Conservation (phyloP, 2,329 filamentous ascomycete species). For the Metarhizium sp. region DNA sequence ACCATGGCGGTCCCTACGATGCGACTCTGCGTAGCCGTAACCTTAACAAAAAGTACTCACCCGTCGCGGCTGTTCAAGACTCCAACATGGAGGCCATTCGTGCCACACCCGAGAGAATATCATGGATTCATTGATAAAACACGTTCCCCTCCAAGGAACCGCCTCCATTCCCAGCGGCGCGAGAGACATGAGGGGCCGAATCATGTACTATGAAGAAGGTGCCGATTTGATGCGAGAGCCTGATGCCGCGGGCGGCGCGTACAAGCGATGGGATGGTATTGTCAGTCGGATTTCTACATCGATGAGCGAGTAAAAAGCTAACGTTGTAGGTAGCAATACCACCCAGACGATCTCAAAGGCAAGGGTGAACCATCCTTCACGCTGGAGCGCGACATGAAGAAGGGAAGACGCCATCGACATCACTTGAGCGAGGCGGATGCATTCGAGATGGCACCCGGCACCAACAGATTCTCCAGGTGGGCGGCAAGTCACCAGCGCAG, state of each 20-base stretch:
- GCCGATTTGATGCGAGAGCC: conserved; percentile 72
- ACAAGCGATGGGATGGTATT: conserved; percentile 63
- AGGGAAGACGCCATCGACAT: conserved; percentile 33
- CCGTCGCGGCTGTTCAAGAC: conserved; percentile 64
- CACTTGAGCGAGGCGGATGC: conserved; percentile 21
- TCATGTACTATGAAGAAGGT: conserved; percentile 77
- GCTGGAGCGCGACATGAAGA: conserved; percentile 58
- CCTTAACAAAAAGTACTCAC: conserved; percentile 49
- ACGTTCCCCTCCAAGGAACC: conserved; percentile 74
- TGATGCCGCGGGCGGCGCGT: conserved; percentile 60
- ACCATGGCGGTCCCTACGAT: conserved; percentile 88
- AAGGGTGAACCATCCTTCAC: conserved; percentile 71
- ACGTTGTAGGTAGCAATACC: conserved; percentile 44
- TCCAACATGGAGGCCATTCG: conserved; percentile 68
- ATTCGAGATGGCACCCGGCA: conserved; percentile 40
- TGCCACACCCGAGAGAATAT: conserved; percentile 77
- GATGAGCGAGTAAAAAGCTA: neutral
- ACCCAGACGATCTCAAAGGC: conserved; percentile 69
- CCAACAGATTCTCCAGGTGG: conserved; percentile 10
- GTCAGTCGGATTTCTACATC: conserved; percentile 40
- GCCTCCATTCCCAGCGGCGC: conserved; percentile 67
- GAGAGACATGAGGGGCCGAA: conserved; percentile 56
- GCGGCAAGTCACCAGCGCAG: conserved; percentile 31
- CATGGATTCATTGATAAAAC: conserved; percentile 59
- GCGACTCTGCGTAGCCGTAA: conserved; percentile 71